Evolutionary conservation across 2,329 filamentous ascomycete species (phyloP), one percentile per base, ranked within the genome.

Genomic region (Coccinonectria pachysandricola): DNA sequence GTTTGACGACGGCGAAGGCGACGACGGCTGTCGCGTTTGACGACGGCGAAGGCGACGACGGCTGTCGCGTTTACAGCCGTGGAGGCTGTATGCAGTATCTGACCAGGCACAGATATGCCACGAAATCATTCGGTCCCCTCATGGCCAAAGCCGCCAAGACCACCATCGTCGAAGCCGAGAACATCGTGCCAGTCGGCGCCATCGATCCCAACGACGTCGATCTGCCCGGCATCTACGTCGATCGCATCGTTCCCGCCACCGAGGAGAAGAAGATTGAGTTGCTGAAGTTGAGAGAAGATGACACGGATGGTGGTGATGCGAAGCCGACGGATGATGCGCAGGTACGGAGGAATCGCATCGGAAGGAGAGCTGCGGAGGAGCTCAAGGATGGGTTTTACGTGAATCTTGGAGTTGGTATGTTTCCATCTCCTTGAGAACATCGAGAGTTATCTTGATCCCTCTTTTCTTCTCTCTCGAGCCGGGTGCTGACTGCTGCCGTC

Each of bases 101-200:
- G n/a, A n/a, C n/a, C n/a, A n/a, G n/a, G n/a, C n/a, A n/a, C n/a
- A 69, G 66, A 38, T 77, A 81, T 53, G 79, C 80, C 0, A 84
- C 79, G 16, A 81, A 81, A 50, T 75, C 78, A 0, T 86, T 84
- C 37, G 79, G 75, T 2, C 69, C 73, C 5, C 67, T 83, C 36
- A 84, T 86, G 79, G 84, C 80, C 33, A 87, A 88, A 56, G 83
- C 83, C 0, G 84, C 82, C 1, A 71, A 68, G 24, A 47, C 82
- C 19, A 79, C 82, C 14, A 87, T 92, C 20, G 82, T 91, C 19
- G 84, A 92, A 50, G 84, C 84, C 2, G 84, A 92, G 31, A 68
- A 88, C 36, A 85, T 92, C 32, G 84, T 92, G 27, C 73, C 79
- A 3, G 54, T 75, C 2, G 84, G 84, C 13, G 70, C 72, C 3